phyloP scores from a whole-genome alignment of 768 basidiomycete genomes.

The Boletus huronensis region DNA sequence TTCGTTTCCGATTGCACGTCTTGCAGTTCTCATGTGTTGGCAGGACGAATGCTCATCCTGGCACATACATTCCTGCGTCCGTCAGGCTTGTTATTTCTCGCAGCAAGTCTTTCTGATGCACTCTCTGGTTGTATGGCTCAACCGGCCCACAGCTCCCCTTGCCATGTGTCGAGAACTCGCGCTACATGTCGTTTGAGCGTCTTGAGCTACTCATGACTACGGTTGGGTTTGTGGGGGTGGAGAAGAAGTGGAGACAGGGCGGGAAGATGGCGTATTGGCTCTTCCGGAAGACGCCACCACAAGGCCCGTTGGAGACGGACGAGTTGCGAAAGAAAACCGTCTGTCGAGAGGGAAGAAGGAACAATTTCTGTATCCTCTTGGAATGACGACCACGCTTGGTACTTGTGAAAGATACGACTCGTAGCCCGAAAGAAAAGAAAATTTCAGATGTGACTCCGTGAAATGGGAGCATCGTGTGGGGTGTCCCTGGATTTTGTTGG shows the following conservation, averaged over 20 bases:
- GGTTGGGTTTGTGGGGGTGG: conserved; percentile 62
- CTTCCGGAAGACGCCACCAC: conserved; percentile 45
- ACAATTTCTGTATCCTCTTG: conserved; percentile 71
- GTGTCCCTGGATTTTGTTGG: conserved; percentile 5
- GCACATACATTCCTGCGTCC: conserved; percentile 53
- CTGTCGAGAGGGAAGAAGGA: conserved; percentile 64
- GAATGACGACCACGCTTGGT: background rate
- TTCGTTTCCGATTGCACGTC: background rate
- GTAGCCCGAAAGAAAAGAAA: background rate
- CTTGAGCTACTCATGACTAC: conserved; percentile 54
- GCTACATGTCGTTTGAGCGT: conserved; percentile 66
- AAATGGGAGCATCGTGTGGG: background rate
- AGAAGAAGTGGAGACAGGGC: conserved; percentile 57
- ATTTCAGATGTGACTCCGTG: conserved; percentile 4
- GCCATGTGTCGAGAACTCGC: conserved; percentile 82
- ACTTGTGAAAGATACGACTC: background rate
- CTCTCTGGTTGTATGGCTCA: conserved; percentile 8
- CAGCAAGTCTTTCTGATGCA: conserved; percentile 42
- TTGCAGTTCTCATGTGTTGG: background rate
- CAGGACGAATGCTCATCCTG: conserved; percentile 70
- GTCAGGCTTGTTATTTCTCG: conserved; percentile 66
- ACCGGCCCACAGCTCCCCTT: conserved; percentile 61
- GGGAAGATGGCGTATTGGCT: conserved; percentile 91
- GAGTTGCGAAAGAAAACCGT: conserved; percentile 53
- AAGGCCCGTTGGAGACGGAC: conserved; percentile 1